Base-by-base conservation (phyloP, 305 asterid species). In the Withania somnifera region DNA sequence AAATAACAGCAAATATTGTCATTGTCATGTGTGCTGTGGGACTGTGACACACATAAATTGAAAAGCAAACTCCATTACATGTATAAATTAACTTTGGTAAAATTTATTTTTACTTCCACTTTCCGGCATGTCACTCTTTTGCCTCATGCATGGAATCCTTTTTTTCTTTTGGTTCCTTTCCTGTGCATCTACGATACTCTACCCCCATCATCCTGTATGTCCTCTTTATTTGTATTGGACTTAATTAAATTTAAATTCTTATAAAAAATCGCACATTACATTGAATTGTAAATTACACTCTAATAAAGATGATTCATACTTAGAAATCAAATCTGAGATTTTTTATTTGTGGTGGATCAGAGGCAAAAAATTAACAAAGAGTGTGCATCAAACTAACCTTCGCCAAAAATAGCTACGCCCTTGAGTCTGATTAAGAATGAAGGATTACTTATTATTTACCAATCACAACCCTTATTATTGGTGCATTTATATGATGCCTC, bases 1-100 rank as follows among this genome's bases (percentile, higher is more conserved):
- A 38, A n/a, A 6, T 68, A 10, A 17, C 36, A 22, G 14, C 57
- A 42, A 22, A 69, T 69, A 69, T 13, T 42, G 57, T 42, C 58
- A 71, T 71, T 45, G 38, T 71, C 40, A 45, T 45, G 78, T 45
- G 78, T 22, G 57, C 38, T 71, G 78, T 71, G 58, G 38, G 14
- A 71, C 15, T 73, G 28, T 45, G 79, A 73, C 58, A 58, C 0
- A 58, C 66, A 24, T 13, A 42, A 2, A 11, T 24, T 22, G 8
- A 68, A 40, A 42, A 11, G 78, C 19, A 20, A 40, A 68, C 13
- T 20, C 54, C 54, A 40, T 40, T 11, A 36, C 52, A 36, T 38
- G 4, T 34, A 66, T 38, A 19, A 71, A 42, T 71, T 24, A 71
- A 22, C 40, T 24, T 45, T 14, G 78, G 58, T 71, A 7, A 26